These are phyloP conservation scores for Phanerodontia chrysosporium DNA, from an alignment of 768 basidiomycete genomes.

Conservation along the genomic window DNA sequence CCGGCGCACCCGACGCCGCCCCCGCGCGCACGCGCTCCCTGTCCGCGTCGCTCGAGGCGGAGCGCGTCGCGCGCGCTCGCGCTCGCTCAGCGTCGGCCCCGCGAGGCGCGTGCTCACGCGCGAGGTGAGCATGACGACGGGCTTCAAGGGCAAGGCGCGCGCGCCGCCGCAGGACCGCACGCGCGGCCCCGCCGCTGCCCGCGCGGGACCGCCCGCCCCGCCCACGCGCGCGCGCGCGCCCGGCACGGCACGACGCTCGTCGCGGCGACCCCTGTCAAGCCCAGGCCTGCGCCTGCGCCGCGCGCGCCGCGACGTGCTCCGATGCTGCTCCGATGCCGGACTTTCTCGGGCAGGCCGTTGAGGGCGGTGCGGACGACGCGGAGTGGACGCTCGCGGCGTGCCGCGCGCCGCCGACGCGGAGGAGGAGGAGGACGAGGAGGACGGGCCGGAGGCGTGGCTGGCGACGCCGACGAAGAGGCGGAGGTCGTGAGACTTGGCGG, in stretches of 20 bases:
- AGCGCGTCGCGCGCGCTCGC: conserved; percentile 49
- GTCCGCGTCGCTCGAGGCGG: conserved; percentile 61
- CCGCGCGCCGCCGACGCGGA: conserved; percentile 19
- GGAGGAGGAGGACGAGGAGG: not conserved
- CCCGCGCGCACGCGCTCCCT: conserved; percentile 31
- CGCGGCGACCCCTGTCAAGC: conserved; percentile 50
- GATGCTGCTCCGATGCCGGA: not conserved
- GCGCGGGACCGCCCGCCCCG: not conserved
- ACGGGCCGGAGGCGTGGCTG: conserved; percentile 11
- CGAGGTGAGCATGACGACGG: conserved; percentile 75
- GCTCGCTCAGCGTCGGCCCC: conserved; percentile 28
- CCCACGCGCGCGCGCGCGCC: not conserved
- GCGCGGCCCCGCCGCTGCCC: too few relatives aligned
- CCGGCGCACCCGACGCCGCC: conserved; percentile 18
- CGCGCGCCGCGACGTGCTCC: not conserved
- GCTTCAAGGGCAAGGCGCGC: conserved; percentile 44
- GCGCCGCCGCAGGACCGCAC: not conserved
- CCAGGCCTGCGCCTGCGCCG: conserved; percentile 10
- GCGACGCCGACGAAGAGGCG: conserved; percentile 21
- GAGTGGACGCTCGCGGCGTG: conserved; percentile 18
- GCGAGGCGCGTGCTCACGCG: conserved; percentile 58
- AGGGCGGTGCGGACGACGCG: conserved; percentile 21
- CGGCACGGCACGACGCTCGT: conserved; percentile 42
- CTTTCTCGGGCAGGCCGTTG: conserved; percentile 1
- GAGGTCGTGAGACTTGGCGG: conserved; percentile 1